Evolutionary conservation across 2,329 filamentous ascomycete genomes (phyloP).

Genomic region (Fusarium tjaetaba): DNA sequence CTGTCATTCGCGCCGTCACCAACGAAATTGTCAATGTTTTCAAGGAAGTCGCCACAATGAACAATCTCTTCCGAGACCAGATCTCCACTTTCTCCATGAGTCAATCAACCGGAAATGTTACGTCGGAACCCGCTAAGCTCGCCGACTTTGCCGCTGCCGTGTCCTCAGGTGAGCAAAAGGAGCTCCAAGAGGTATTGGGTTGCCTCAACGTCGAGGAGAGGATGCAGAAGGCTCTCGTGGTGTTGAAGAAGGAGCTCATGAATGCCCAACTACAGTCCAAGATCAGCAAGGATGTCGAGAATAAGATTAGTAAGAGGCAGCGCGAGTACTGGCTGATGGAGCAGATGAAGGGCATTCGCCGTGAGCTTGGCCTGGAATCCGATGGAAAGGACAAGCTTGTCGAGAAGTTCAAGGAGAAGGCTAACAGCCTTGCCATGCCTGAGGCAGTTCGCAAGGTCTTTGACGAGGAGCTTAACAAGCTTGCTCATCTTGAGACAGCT

Average conservation of each 20-base stretch:
- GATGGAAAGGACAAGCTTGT: constrained; percentile 98
- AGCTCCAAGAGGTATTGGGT: constrained; percentile 90
- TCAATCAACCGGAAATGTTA: constrained; percentile 93
- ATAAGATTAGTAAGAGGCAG: constrained; percentile 96
- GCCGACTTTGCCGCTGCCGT: constrained; percentile 98
- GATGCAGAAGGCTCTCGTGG: constrained; percentile 88
- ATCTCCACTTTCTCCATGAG: constrained; percentile 98
- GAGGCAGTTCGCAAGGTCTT: constrained; percentile 97
- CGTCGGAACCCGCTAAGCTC: constrained; percentile 91
- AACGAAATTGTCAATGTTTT: constrained; percentile 99
- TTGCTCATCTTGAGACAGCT: constrained; percentile 92
- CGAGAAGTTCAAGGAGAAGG: constrained; percentile 97
- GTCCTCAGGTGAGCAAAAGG: constrained; percentile 89
- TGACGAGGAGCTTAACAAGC: constrained; percentile 97
- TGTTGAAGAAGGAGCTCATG: constrained; percentile 98
- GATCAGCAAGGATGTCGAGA: constrained; percentile 97
- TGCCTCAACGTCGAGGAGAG: constrained; percentile 92
- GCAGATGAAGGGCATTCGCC: constrained; percentile 98
- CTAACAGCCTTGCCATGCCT: constrained; percentile 92
- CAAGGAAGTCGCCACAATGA: constrained; percentile 94
- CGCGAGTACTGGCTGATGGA: constrained; percentile 99
- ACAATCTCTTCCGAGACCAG: constrained; percentile 95
- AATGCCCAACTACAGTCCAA: constrained; percentile 97
- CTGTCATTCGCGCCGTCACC: constrained; percentile 88
- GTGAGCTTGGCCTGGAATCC: constrained; percentile 94